Percentiles rank a stretch among this genome's conserved stretches.
Evolutionary conservation across 2,329 filamentous ascomycete species (phyloP).

Genomic region (Epichloe sibirici): DNA sequence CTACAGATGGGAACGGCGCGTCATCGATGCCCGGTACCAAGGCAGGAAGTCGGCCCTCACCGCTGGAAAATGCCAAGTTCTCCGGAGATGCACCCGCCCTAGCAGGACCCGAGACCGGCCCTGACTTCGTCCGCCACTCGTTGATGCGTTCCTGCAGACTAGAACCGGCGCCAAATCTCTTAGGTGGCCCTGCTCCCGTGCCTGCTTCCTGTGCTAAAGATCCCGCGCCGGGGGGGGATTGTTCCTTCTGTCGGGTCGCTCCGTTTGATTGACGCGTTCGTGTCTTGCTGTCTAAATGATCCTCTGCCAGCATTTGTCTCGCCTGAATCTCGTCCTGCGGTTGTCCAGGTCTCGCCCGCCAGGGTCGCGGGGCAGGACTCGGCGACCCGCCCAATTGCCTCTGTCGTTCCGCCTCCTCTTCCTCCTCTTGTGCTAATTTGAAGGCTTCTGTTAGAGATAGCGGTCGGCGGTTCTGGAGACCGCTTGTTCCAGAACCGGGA

Average conservation of each 20-base stretch:
- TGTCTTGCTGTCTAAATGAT: constrained; percentile 20
- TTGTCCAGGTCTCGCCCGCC: constrained; percentile 22
- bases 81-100: not conserved
- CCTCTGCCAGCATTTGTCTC: constrained; percentile 16
- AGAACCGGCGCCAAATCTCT: not conserved
- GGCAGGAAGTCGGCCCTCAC: constrained; percentile 23
- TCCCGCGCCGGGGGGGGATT: not conserved
- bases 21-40: constrained; percentile 28
- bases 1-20: constrained; percentile 22
- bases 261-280: constrained; percentile 1
- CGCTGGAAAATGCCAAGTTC: constrained; percentile 14
- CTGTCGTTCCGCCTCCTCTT: constrained; percentile 14
- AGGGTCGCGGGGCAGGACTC: constrained; percentile 36
- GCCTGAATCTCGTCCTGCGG: constrained; percentile 18
- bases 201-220: not conserved
- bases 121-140: constrained; percentile 5
- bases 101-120: not conserved
- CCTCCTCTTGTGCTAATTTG: constrained; percentile 19
- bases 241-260: constrained; percentile 9
- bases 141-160: constrained; percentile 6
- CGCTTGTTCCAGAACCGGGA: constrained; percentile 17
- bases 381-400: constrained; percentile 31
- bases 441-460: constrained; percentile 33
- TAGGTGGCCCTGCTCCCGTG: not conserved
- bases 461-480: constrained; percentile 18